Base-by-base conservation (phyloP, 169 alveolate species). In the Perkinsus olseni region DNA sequence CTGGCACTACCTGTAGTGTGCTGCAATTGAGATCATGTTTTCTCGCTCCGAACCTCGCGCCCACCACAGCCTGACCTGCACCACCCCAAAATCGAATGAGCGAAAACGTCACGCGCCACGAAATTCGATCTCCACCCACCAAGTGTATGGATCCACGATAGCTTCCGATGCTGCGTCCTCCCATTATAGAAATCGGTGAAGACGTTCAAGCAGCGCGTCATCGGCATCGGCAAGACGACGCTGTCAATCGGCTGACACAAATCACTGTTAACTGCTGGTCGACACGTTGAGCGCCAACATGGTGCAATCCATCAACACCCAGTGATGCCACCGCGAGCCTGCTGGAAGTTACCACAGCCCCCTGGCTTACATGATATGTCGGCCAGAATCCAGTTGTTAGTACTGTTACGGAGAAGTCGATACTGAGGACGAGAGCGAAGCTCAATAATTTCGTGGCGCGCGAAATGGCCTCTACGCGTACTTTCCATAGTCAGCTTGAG, bases 311-410 rank as follows among this genome's bases (percentile, higher is more conserved):
- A n/a, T n/a, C n/a, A n/a, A n/a, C n/a, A n/a, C n/a, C n/a, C n/a
- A n/a, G n/a, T n/a, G n/a, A n/a, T n/a, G n/a, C n/a, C n/a, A n/a
- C n/a, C n/a, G n/a, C n/a, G n/a, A n/a, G n/a, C n/a, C n/a, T n/a
- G n/a, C n/a, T n/a, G n/a, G n/a, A n/a, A n/a, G n/a, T n/a, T n/a
- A n/a, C n/a, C 8, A 62, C 82, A 62, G 13, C 82, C 82, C 37
- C 82, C 37, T 24, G 37, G 31, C 39, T 38, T 38, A 24, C 92
- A 24, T 39, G 38, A 28, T 96, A 95, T 0, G 97, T 91, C 20
- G 99, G 98, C 98, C 98, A 97, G 93, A 95, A 96, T 39, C 98
- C 96, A 20, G 97, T 96, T 92, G 98, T 96, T 40, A 97, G 96
- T 50, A 97, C 97, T n/a, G 94, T 96, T 36, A 96, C 97, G 37